phyloP scores from a whole-genome alignment of 306 rosid species.

The Morella rubra region DNA sequence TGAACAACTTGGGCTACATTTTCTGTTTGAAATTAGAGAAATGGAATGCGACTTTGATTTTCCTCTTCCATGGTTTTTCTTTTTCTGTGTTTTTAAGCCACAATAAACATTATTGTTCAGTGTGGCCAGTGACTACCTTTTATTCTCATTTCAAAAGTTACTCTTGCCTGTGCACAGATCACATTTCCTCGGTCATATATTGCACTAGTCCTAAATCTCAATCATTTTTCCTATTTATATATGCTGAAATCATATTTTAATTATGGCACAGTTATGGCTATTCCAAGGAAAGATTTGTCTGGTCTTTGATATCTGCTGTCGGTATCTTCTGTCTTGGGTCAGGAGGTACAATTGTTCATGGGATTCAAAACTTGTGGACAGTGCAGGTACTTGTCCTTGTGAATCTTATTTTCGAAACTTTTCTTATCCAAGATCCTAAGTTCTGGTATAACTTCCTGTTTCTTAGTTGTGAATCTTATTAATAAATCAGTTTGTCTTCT shows the following conservation, averaged over 20 bases:
- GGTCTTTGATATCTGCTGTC: constrained; percentile 99
- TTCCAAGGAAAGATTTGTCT: constrained; percentile 98
- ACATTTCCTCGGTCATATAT: not conserved
- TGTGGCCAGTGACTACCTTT: constrained; percentile 3
- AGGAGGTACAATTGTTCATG: constrained; percentile 90
- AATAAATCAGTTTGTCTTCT: constrained; percentile 33
- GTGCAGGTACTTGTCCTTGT: constrained; percentile 59
- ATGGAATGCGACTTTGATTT: not conserved
- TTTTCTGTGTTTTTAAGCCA: not conserved
- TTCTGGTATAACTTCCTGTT: constrained; percentile 7
- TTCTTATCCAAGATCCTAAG: constrained; percentile 1
- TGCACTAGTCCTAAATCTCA: not conserved
- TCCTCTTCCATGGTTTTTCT: not conserved
- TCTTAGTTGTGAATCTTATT: constrained; percentile 18
- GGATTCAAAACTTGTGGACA: constrained; percentile 92
- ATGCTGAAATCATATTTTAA: constrained; percentile 25
- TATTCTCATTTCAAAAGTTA: constrained; percentile 9
- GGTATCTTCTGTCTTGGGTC: constrained; percentile 99
- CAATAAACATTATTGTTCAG: not conserved
- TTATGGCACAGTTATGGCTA: constrained; percentile 78
- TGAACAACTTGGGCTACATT: not conserved
- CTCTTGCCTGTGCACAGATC: not conserved
- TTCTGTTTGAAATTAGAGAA: not conserved
- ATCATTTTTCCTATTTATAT: not conserved
- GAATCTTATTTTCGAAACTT: constrained; percentile 11